A percentile compares a stretch with the other conserved stretches of the same genome.
phyloP scores from a whole-genome alignment of 1,284 basidiomycete species.

The Thecaphora thlaspeos region DNA sequence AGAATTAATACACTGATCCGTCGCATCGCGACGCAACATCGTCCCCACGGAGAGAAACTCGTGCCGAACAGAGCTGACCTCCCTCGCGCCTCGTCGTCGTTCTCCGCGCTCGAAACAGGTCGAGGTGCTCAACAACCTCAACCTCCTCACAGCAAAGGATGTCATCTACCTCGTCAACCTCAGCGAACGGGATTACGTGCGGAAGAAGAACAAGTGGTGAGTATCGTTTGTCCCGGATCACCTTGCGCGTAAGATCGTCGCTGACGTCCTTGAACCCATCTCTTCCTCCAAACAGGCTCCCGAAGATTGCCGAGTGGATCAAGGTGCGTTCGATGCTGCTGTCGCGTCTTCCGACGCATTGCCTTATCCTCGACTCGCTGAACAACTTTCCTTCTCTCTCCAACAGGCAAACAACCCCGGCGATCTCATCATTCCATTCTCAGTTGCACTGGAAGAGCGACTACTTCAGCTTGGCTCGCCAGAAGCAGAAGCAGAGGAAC shows the following conservation, averaged over 20 bases:
- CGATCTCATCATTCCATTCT: slow-evolving; percentile 94
- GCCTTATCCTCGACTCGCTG: too few species aligned
- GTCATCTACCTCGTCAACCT: slow-evolving; percentile 98
- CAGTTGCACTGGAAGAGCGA: slow-evolving; percentile 91
- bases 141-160: slow-evolving; percentile 92
- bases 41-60: not conserved
- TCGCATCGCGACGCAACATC: not conserved
- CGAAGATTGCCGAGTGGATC: slow-evolving; percentile 99
- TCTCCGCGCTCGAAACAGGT: slow-evolving; percentile 66
- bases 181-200: slow-evolving; percentile 88
- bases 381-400: too few species aligned
- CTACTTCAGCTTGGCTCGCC: slow-evolving; percentile 63
- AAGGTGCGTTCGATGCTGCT: too few species aligned
- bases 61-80: not conserved
- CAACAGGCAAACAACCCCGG: slow-evolving; percentile 86
- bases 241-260: too few species aligned
- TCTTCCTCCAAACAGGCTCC: slow-evolving; percentile 64
- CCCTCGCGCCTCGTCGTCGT: not conserved
- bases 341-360: too few species aligned
- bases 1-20: slow-evolving; percentile 39
- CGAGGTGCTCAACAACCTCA: slow-evolving; percentile 88
- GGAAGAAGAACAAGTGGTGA: slow-evolving; percentile 98
- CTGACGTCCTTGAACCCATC: too few species aligned
- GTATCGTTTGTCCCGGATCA: too few species aligned
- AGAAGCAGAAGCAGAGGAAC: slow-evolving; percentile 50